Percentiles rank a stretch among this genome's conserved stretches.
phyloP scores from a whole-genome alignment of 2,329 filamentous ascomycete genomes.

The Pseudogymnoascus sp. region DNA sequence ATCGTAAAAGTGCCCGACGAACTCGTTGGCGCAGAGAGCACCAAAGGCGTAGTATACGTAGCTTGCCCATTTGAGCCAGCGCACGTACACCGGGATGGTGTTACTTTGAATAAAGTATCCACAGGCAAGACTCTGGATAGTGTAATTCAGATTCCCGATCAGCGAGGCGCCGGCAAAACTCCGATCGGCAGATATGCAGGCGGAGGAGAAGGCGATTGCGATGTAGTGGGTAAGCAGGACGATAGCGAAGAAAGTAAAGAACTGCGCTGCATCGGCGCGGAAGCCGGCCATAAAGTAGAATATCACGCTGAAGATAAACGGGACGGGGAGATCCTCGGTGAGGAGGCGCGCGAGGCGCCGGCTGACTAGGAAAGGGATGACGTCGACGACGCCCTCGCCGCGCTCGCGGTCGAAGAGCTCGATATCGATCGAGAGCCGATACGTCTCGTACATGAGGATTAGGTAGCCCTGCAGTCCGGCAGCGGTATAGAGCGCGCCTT shows the following conservation, averaged over 20 bases:
- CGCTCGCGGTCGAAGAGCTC: slow-evolving; percentile 69
- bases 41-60: slow-evolving; percentile 65
- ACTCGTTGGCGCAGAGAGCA: slow-evolving; percentile 66
- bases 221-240: slow-evolving; percentile 66
- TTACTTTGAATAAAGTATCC: slow-evolving; percentile 71
- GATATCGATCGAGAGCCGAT: slow-evolving; percentile 67
- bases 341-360: slow-evolving; percentile 60
- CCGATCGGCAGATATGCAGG: slow-evolving; percentile 57
- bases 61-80: slow-evolving; percentile 66
- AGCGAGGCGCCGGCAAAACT: slow-evolving; percentile 65
- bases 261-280: slow-evolving; percentile 53
- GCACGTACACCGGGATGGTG: slow-evolving; percentile 67
- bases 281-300: slow-evolving; percentile 77
- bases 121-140: slow-evolving; percentile 65
- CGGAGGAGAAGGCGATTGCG: slow-evolving; percentile 62
- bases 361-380: slow-evolving; percentile 63
- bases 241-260: slow-evolving; percentile 65
- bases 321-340: slow-evolving; percentile 66
- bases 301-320: slow-evolving; percentile 61
- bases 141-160: slow-evolving; percentile 65
- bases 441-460: slow-evolving; percentile 68
- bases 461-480: slow-evolving; percentile 69
- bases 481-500: slow-evolving; percentile 66
- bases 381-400: slow-evolving; percentile 63
- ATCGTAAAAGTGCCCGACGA: slow-evolving; percentile 63